phyloP scores from a whole-genome alignment of 306 rosid genomes.

The Cucumis melo region DNA sequence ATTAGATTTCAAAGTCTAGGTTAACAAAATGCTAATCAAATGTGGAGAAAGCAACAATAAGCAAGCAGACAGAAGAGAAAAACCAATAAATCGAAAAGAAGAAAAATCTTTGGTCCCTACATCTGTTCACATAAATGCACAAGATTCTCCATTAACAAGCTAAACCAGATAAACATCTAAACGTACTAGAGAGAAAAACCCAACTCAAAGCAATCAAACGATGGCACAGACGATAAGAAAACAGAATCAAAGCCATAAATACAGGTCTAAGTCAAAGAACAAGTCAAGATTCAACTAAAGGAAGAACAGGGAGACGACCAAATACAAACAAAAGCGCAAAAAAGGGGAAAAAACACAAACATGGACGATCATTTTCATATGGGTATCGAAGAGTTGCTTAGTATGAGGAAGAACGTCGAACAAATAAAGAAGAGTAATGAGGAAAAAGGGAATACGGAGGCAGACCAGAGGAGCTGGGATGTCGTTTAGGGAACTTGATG shows the following conservation, averaged over 20 bases:
- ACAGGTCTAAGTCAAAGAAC: neutral
- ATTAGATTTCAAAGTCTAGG: neutral
- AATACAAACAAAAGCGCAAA: neutral
- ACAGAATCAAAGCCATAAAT: neutral
- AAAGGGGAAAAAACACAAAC: neutral
- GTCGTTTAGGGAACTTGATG: conserved; percentile 61
- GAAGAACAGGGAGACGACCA: neutral
- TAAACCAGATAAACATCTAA: neutral
- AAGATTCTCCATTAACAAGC: neutral
- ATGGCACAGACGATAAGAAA: neutral
- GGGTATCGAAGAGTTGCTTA: neutral
- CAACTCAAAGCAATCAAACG: neutral
- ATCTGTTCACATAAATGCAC: neutral
- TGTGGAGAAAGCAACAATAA: neutral
- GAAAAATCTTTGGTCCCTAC: neutral
- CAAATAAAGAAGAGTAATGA: neutral
- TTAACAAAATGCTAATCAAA: neutral
- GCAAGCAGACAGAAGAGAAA: neutral
- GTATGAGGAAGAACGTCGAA: neutral
- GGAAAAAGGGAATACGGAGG: neutral
- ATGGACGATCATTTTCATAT: neutral
- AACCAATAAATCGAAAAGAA: neutral
- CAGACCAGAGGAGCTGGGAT: conserved; percentile 28
- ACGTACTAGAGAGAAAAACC: neutral
- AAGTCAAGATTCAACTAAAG: neutral